These are phyloP conservation scores for Trichoderma parareesei DNA, from an alignment of 495 filamentous ascomycete species.

Conservation along the genomic window DNA sequence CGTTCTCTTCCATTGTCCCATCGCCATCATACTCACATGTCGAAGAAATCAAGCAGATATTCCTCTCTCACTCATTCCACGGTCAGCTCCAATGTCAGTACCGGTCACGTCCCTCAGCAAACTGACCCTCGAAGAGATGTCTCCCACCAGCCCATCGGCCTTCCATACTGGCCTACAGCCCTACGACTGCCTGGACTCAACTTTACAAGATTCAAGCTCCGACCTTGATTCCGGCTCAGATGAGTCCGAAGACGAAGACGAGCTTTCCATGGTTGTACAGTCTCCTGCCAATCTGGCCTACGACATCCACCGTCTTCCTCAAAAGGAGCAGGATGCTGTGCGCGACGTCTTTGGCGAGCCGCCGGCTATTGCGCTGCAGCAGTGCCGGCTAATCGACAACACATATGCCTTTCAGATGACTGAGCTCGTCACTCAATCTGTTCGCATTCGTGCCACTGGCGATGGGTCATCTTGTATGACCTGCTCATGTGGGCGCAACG, in stretches of 20 bases:
- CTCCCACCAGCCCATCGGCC: conserved; percentile 6
- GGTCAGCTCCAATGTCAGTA: conserved; percentile 2
- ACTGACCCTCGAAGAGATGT: conserved; percentile 15
- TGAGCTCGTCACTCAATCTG: conserved; percentile 36
- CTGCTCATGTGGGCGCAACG: conserved; percentile 32
- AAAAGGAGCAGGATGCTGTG: conserved; percentile 20
- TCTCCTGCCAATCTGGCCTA: conserved; percentile 12
- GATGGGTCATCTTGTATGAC: conserved; percentile 30
- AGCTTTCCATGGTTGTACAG: neutral
- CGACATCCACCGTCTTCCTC: conserved; percentile 20
- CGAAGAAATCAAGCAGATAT: neutral
- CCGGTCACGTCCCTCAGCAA: conserved; percentile 6
- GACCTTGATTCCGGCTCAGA: neutral
- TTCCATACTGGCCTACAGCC: neutral
- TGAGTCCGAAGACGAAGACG: neutral
- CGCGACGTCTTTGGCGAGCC: conserved; percentile 21
- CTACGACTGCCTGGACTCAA: neutral
- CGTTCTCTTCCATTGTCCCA: neutral
- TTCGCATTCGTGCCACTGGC: conserved; percentile 31
- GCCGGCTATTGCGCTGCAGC: conserved; percentile 33
- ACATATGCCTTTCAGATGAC: conserved; percentile 39
- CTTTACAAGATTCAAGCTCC: neutral
- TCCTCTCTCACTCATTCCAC: neutral
- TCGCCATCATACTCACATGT: neutral
- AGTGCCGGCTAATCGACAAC: conserved; percentile 33